Base-by-base conservation (phyloP, 768 basidiomycete genomes). In the Russula emetica region DNA sequence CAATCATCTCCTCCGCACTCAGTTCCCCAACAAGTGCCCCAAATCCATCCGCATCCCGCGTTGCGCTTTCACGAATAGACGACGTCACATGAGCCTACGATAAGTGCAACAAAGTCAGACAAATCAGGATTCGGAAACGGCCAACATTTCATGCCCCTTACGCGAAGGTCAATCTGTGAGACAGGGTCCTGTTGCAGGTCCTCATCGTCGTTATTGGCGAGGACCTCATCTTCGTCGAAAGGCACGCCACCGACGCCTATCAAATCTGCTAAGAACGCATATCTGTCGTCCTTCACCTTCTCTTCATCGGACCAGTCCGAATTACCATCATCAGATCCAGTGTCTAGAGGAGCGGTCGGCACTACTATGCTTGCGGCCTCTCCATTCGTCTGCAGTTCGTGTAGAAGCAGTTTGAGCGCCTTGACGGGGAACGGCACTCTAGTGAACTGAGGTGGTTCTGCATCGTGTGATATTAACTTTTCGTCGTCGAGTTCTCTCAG, bases 291-390 rank as follows among this genome's bases (percentile, higher is more conserved):
- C 70, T 85, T 88, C 69, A 82, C 73, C 54, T 81, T 83, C 61
- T 91, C 94, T 71, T 94, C 94, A 69, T 97, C 94, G 11, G 84
- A 82, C 96, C 96, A 98, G n/a, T 92, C 92, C 38, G 92, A 92
- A 67, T 94, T 87, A 44, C 83, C 90, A 71, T 94, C 92, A 67
- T 94, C 92, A 10, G 83, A 87, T 34, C 86, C 87, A 13, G 85
- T 77, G 32, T 88, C 83, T 44, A 79, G 77, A 10, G 71, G 73
- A 13, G 78, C 80, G n/a, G 78, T 81, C 47, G 79, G 78, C 1
- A 83, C 83, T 57, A 82, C 80, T 58, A 90, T 81, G 18, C 83
- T 80, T 3, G 90, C 83, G 0, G 85, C 77, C 68, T 94, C 91
- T 18, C 90, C 89, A 52, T 85, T 86, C 14, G 85, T 84, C 68